These are phyloP conservation scores for Fomitopsis pulvina DNA, from an alignment of 768 basidiomycete genomes.

Conservation along the genomic window DNA sequence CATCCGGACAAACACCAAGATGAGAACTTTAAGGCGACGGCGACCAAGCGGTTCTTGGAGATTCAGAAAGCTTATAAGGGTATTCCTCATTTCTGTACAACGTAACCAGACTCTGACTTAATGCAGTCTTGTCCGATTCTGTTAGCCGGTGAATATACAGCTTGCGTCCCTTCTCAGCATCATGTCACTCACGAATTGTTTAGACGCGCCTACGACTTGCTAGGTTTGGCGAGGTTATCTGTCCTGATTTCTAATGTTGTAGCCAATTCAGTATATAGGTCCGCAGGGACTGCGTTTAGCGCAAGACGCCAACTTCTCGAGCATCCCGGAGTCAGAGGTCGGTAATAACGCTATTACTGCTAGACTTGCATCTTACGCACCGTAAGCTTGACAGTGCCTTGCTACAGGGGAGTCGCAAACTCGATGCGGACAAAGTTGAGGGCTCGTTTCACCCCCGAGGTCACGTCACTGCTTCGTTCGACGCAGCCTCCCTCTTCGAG, in stretches of 20 bases:
- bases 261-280: slow-evolving; percentile 13
- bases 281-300: slow-evolving; percentile 14
- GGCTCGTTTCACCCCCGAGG: slow-evolving; percentile 39
- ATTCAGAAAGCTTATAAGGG: slow-evolving; percentile 84
- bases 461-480: slow-evolving; percentile 36
- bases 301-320: slow-evolving; percentile 8
- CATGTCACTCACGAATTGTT: slow-evolving; percentile 2
- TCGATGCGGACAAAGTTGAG: slow-evolving; percentile 30
- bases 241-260: not conserved
- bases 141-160: slow-evolving; percentile 45
- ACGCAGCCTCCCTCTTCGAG: slow-evolving; percentile 43
- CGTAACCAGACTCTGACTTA: not conserved
- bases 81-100: slow-evolving; percentile 14
- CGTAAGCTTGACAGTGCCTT: slow-evolving; percentile 41
- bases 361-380: not conserved
- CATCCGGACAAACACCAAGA: slow-evolving; percentile 82
- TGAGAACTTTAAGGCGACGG: slow-evolving; percentile 46
- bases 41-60: slow-evolving; percentile 62
- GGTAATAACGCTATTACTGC: not conserved
- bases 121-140: slow-evolving; percentile 58
- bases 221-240: slow-evolving; percentile 38
- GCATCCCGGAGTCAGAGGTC: slow-evolving; percentile 9
- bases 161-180: slow-evolving; percentile 16
- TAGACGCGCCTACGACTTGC: slow-evolving; percentile 69
- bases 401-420: slow-evolving; percentile 30